Evolutionary conservation across 441 rosid species (phyloP).

Genomic region (Francoa sonchifolia): DNA sequence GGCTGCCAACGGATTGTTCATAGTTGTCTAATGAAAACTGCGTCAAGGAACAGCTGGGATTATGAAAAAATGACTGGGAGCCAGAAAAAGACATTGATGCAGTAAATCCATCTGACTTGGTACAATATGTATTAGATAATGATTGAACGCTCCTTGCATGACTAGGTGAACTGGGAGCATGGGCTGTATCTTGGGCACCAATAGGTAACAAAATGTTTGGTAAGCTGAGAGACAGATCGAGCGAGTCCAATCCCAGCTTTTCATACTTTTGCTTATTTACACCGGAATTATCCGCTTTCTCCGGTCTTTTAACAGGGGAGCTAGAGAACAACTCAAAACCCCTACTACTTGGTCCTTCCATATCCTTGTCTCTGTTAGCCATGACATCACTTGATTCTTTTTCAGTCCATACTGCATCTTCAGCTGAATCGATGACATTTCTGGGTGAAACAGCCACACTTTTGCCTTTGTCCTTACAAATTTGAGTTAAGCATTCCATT

Average conservation of each 20-base stretch:
- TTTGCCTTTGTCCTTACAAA: conserved; percentile 58
- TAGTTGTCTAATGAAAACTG: conserved; percentile 70
- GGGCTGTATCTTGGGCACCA: conserved; percentile 44
- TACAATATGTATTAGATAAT: conserved; percentile 48
- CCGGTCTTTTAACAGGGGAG: conserved; percentile 51
- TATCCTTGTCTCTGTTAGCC: conserved; percentile 31
- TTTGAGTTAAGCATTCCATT: conserved; percentile 23
- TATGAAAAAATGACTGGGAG: conserved; percentile 84
- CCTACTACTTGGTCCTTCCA: conserved; percentile 69
- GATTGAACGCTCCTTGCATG: conserved; percentile 76
- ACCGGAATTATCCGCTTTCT: conserved; percentile 33
- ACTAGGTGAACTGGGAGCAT: conserved; percentile 63
- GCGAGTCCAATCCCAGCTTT: conserved; percentile 54
- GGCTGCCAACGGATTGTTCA: conserved; percentile 96
- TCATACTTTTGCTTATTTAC: conserved; percentile 43
- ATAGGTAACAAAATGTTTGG: conserved; percentile 78
- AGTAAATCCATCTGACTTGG: conserved; percentile 82
- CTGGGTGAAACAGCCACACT: conserved; percentile 34
- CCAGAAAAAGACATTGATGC: conserved; percentile 92
- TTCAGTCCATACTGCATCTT: conserved; percentile 30
- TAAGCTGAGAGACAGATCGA: conserved; percentile 89
- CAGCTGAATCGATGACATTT: conserved; percentile 21
- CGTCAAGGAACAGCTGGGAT: conserved; percentile 89
- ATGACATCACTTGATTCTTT: conserved; percentile 26
- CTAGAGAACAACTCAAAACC: conserved; percentile 79